Evolutionary conservation across 78 protist species (phyloP).

Genomic region (Monosiga brevicollis): DNA sequence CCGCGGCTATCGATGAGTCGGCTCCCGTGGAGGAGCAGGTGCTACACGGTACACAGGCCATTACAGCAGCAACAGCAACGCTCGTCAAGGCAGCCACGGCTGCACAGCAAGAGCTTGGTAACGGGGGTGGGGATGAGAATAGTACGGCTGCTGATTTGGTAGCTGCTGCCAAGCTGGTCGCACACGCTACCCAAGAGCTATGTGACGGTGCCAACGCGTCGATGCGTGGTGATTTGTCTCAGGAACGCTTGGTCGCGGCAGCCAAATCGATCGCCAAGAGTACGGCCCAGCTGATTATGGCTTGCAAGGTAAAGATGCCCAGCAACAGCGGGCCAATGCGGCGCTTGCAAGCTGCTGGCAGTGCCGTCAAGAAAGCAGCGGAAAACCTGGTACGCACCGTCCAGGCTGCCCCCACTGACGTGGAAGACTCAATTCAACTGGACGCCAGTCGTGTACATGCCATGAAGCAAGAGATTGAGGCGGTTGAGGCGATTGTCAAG

Average conservation of each 20-base stretch:
- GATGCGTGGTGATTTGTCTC: conserved; percentile 46
- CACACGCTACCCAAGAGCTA: conserved; percentile 41
- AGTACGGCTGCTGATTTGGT: conserved; percentile 55
- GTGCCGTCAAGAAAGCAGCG: conserved; percentile 22
- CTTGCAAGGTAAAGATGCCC: conserved; percentile 23
- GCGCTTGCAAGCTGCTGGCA: conserved; percentile 16
- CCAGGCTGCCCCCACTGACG: conserved; percentile 8
- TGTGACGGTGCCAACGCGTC: conserved; percentile 59
- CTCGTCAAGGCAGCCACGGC: conserved; percentile 56
- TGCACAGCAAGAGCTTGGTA: conserved; percentile 59
- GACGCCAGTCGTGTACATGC: conserved; percentile 5
- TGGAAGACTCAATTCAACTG: not conserved
- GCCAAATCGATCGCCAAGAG: conserved; percentile 48
- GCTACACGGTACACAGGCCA: conserved; percentile 73
- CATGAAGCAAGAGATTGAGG: conserved; percentile 24
- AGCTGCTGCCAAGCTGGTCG: conserved; percentile 67
- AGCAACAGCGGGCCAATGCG: not conserved
- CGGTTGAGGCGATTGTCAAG: conserved; percentile 11
- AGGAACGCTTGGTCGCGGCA: conserved; percentile 50
- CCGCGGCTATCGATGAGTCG: conserved; percentile 3
- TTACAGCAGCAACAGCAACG: conserved; percentile 46
- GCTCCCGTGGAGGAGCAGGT: conserved; percentile 51
- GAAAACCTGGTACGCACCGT: conserved; percentile 16
- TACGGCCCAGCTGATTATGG: conserved; percentile 55
- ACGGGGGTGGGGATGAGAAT: conserved; percentile 11